phyloP scores from a whole-genome alignment of 345 rosid genomes.

The Murraya koenigii region DNA sequence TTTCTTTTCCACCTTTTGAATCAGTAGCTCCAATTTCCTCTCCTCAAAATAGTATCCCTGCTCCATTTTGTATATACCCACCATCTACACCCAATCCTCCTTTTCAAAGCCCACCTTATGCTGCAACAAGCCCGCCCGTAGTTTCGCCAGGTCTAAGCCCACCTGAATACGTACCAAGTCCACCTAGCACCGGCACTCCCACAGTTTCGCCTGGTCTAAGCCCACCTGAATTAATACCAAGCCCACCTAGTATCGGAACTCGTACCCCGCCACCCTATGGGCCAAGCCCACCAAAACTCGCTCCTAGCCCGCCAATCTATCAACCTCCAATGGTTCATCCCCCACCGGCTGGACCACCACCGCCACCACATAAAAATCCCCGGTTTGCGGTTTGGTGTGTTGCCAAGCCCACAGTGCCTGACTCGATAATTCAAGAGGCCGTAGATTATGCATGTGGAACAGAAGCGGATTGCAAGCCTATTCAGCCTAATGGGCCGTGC shows the following conservation, averaged over 20 bases:
- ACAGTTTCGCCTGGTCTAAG: conserved; percentile 7
- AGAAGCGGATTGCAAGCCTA: conserved; percentile 42
- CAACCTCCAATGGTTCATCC: too few relatives aligned
- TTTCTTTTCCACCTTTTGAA: conserved; percentile 24
- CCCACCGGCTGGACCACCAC: conserved; percentile 1
- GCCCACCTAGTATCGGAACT: conserved; percentile 8
- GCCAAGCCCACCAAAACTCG: background rate
- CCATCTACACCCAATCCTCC: conserved; percentile 12
- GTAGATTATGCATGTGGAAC: conserved; percentile 54
- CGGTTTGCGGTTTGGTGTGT: conserved; percentile 38
- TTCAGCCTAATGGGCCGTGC: conserved; percentile 35
- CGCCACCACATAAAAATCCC: conserved; percentile 20
- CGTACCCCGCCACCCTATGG: background rate
- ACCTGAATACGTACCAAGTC: too few relatives aligned
- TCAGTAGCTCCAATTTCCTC: conserved; percentile 25
- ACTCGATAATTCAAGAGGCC: conserved; percentile 32
- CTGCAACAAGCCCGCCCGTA: background rate
- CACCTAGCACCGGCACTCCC: conserved; percentile 12
- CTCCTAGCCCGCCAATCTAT: too few relatives aligned
- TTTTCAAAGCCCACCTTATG: background rate
- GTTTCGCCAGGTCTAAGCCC: background rate
- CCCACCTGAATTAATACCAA: conserved; percentile 14
- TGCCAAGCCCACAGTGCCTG: conserved; percentile 41
- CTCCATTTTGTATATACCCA: conserved; percentile 14
- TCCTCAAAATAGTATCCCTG: background rate